Percentiles rank a stretch among this genome's conserved stretches.
These are phyloP conservation scores for Diaporthe australafricana DNA, from an alignment of 2,329 filamentous ascomycete genomes.

Conservation along the genomic window DNA sequence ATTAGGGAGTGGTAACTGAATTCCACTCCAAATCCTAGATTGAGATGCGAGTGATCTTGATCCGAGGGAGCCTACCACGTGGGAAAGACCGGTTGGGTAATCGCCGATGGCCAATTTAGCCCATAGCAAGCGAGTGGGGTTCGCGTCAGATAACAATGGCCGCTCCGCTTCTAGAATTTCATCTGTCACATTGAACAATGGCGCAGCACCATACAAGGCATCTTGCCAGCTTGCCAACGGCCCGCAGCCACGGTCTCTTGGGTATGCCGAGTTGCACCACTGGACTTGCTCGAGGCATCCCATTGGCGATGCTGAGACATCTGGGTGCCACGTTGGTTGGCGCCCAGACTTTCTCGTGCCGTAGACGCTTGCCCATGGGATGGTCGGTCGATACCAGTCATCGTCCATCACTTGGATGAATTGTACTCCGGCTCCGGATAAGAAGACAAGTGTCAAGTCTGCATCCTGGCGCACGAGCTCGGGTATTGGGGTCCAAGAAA, in stretches of 20 bases:
- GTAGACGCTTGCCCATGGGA: accelerated
- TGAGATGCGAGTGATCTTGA: background rate
- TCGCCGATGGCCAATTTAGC: background rate
- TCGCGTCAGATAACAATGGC: background rate
- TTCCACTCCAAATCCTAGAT: accelerated
- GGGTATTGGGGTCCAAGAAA: background rate
- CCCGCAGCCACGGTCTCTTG: background rate
- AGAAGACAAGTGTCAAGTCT: conserved; percentile 25
- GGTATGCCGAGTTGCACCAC: conserved; percentile 26
- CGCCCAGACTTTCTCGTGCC: accelerated
- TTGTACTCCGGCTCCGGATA: conserved; percentile 17
- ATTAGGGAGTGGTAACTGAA: conserved; percentile 9
- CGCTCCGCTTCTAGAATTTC: accelerated
- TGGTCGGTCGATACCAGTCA: conserved; percentile 30
- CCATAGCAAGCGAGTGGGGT: background rate
- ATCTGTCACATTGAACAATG: background rate
- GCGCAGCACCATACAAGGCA: background rate
- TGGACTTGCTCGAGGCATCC: conserved; percentile 28
- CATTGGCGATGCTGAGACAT: conserved; percentile 35
- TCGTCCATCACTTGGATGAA: background rate
- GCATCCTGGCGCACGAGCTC: conserved; percentile 13
- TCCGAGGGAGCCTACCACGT: background rate
- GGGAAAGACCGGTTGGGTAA: background rate
- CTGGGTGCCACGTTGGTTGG: background rate
- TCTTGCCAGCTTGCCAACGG: background rate